phyloP scores from a whole-genome alignment of 2,329 filamentous ascomycete species.

The Phialophora expanda region DNA sequence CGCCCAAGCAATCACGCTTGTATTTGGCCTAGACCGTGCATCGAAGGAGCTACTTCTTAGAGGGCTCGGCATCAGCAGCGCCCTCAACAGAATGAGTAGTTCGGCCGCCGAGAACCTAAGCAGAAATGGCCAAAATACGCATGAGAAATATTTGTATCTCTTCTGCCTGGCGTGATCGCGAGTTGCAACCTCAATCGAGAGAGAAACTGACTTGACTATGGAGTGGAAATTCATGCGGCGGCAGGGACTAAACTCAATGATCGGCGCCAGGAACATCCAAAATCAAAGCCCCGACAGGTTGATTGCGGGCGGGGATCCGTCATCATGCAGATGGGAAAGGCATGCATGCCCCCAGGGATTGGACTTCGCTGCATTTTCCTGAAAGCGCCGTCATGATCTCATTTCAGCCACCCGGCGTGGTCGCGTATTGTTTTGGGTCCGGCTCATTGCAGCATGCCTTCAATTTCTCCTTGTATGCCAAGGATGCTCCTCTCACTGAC shows the following conservation, averaged over 20 bases:
- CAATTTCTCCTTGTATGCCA: conserved; percentile 4
- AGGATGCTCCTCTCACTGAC: conserved; percentile 8
- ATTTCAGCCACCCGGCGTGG: not conserved
- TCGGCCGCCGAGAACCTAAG: not conserved
- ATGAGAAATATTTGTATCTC: not conserved
- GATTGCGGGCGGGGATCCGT: conserved; percentile 1
- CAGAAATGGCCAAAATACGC: not conserved
- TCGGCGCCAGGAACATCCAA: conserved; percentile 1
- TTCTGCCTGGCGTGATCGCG: not conserved
- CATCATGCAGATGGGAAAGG: conserved; percentile 8
- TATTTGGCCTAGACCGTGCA: conserved; percentile 7
- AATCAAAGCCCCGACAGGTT: conserved; percentile 2
- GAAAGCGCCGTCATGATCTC: conserved; percentile 2
- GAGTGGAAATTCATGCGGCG: not conserved
- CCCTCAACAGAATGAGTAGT: conserved; percentile 1
- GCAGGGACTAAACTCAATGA: not conserved
- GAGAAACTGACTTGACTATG: not conserved
- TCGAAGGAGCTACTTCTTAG: not conserved
- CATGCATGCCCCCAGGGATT: not conserved
- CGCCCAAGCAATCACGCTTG: conserved; percentile 18
- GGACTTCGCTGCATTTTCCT: conserved; percentile 1
- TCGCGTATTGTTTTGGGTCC: conserved; percentile 6
- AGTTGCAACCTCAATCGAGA: not conserved
- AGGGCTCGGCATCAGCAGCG: not conserved
- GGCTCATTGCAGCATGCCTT: not conserved